Conservation (phyloP, 164 flowering plant genomes). For the Chimonanthus praecox region DNA sequence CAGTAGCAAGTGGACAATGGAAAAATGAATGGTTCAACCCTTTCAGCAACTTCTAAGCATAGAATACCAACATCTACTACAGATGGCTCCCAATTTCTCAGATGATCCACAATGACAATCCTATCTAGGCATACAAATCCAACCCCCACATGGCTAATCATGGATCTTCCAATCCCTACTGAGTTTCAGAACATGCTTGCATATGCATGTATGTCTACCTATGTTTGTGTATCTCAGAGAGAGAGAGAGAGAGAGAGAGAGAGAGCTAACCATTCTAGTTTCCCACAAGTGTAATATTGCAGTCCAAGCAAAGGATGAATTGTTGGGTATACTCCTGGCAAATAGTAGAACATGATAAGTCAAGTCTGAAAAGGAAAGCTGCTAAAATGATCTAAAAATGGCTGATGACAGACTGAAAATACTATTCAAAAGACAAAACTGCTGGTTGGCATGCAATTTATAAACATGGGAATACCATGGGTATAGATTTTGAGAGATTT, state of each 20-base stretch:
- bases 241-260: not conserved
- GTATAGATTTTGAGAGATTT: not conserved
- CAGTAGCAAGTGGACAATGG: too few species aligned
- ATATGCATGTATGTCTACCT: too few species aligned
- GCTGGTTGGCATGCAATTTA: not conserved
- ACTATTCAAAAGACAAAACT: not conserved
- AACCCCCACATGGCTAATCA: too few species aligned
- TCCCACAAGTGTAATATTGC: conserved; percentile 87
- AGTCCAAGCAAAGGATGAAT: conserved; percentile 82
- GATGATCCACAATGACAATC: too few species aligned
- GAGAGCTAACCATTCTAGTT: conserved; percentile 76
- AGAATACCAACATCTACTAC: too few species aligned
- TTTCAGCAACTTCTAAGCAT: too few species aligned
- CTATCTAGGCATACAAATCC: too few species aligned
- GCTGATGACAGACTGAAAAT: not conserved
- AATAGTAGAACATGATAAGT: conserved; percentile 5
- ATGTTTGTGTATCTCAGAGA: not conserved
- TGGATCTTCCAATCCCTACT: too few species aligned
- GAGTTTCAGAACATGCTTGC: too few species aligned
- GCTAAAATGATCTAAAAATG: not conserved
- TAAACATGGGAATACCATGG: not conserved
- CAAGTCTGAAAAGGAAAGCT: not conserved
- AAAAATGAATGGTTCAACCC: too few species aligned
- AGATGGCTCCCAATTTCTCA: too few species aligned
- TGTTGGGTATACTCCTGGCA: conserved; percentile 68